A percentile compares a stretch with the other conserved stretches of the same genome.
These are phyloP conservation scores for Neltuma alba DNA, from an alignment of 306 rosid species.

Conservation along the genomic window DNA sequence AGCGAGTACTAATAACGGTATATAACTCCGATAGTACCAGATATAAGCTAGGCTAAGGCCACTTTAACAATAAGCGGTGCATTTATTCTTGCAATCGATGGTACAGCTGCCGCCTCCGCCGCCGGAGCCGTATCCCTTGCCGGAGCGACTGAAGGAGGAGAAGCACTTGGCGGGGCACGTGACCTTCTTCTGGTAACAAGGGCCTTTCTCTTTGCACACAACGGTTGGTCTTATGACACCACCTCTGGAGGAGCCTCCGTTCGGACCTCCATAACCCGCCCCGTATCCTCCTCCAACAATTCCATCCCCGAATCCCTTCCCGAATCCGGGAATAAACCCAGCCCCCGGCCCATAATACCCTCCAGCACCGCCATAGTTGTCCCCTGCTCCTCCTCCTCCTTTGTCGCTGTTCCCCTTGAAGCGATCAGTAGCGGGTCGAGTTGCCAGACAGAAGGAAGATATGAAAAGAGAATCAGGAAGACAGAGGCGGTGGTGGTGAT, in stretches of 20 bases:
- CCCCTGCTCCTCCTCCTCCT: not conserved
- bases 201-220: conserved; percentile 81
- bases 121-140: conserved; percentile 84
- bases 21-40: conserved; percentile 25
- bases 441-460: conserved; percentile 34
- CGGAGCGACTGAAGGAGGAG: conserved; percentile 81
- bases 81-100: conserved; percentile 84
- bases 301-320: conserved; percentile 71
- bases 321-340: conserved; percentile 82
- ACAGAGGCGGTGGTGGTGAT: conserved; percentile 17
- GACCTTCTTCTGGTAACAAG: conserved; percentile 81
- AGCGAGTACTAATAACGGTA: not conserved
- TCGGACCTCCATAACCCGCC: conserved; percentile 80
- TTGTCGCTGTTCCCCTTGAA: not conserved
- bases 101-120: conserved; percentile 98
- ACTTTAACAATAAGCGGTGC: conserved; percentile 70
- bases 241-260: conserved; percentile 62
- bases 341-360: conserved; percentile 67
- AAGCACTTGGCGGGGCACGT: conserved; percentile 94
- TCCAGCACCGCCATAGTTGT: conserved; percentile 33
- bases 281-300: conserved; percentile 84
- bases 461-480: conserved; percentile 47
- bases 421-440: not conserved
- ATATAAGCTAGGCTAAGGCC: conserved; percentile 4
- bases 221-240: conserved; percentile 61